phyloP scores from a whole-genome alignment of 1,284 basidiomycete genomes.

The Clitocybe nebularis region DNA sequence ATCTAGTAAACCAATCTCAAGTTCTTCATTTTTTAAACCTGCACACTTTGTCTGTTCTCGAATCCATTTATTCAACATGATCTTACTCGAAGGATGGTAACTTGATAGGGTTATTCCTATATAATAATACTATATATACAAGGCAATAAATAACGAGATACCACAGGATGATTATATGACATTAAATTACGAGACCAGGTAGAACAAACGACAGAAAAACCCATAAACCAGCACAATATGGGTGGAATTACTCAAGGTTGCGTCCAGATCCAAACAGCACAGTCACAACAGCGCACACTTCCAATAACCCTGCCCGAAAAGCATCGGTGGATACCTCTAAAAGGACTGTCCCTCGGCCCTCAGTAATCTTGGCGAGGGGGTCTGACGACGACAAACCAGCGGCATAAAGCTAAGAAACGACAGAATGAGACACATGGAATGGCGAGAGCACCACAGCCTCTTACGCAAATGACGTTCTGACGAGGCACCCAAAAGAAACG shows the following conservation, averaged over 20 bases:
- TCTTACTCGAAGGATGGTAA: too few species aligned
- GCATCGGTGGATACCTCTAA: neutral
- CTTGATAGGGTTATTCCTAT: too few species aligned
- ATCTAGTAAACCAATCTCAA: too few species aligned
- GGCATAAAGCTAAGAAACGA: neutral
- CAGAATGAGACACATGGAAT: neutral
- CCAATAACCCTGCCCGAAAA: neutral
- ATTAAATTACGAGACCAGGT: too few species aligned
- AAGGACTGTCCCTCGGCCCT: neutral
- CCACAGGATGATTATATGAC: too few species aligned
- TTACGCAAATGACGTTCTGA: conserved; percentile 3
- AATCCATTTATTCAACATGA: too few species aligned
- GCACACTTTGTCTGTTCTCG: too few species aligned
- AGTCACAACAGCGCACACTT: conserved; percentile 1
- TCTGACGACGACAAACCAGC: neutral
- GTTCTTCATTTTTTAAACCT: too few species aligned
- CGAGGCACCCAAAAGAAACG: conserved; percentile 3
- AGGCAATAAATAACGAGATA: too few species aligned
- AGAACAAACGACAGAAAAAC: too few species aligned
- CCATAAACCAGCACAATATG: too few species aligned
- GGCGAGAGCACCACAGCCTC: neutral
- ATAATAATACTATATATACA: too few species aligned
- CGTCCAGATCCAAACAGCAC: conserved; percentile 5
- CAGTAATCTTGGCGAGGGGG: conserved; percentile 2
- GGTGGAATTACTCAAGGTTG: conserved; percentile 3